These are phyloP conservation scores for Oryza longistaminata DNA, from an alignment of 176 grass and related monocot genomes.

Conservation along the genomic window DNA sequence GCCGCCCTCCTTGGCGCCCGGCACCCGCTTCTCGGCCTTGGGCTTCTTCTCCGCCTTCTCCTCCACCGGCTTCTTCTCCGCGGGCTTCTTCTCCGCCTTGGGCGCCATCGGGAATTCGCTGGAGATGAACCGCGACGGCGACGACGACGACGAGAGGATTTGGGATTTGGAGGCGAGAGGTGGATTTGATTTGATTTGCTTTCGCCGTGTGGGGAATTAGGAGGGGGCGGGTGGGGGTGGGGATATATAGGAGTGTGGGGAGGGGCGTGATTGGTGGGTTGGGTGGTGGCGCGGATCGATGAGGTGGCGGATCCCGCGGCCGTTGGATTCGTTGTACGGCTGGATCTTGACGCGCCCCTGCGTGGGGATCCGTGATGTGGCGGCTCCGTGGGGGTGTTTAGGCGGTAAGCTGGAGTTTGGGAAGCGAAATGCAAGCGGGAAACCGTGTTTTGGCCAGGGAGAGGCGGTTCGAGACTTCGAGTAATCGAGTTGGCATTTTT, in stretches of 20 bases:
- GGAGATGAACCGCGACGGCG: not conserved
- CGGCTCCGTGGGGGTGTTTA: not conserved
- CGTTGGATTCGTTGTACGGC: constrained; percentile 19
- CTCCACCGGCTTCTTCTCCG: constrained; percentile 43
- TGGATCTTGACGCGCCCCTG: not conserved
- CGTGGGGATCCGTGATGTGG: not conserved
- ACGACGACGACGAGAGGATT: not conserved
- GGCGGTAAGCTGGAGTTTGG: not conserved
- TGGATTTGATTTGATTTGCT: not conserved
- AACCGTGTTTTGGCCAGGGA: not conserved
- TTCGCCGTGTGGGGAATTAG: not conserved
- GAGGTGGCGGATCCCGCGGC: not conserved
- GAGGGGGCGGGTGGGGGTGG: not conserved
- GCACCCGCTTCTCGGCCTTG: constrained; percentile 44
- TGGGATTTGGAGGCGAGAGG: not conserved
- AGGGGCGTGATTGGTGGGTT: constrained; percentile 3
- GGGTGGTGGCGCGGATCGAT: constrained; percentile 23
- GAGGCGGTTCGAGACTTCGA: not conserved
- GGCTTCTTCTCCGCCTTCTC: constrained; percentile 43
- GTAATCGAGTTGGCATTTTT: not conserved
- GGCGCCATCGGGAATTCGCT: constrained; percentile 31
- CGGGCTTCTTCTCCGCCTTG: constrained; percentile 60
- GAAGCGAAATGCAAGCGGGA: not conserved
- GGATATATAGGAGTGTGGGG: constrained; percentile 23
- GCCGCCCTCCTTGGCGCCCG: constrained; percentile 41